A percentile compares a stretch with the other conserved stretches of the same genome.
Conservation (phyloP, 768 basidiomycete species). For the Termitomyces sp. region DNA sequence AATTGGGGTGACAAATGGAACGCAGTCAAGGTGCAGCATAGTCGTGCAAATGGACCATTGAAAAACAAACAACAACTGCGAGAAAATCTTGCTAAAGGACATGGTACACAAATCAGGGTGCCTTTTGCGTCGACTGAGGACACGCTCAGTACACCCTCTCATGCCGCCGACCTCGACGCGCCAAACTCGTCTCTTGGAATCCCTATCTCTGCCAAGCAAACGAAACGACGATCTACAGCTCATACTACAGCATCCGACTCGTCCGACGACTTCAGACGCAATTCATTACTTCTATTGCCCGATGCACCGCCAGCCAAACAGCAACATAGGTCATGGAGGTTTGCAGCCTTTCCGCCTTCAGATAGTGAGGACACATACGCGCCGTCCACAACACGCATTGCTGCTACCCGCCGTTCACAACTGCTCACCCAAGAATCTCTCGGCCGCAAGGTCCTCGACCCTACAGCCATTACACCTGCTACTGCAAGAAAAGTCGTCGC, state of each 20-base stretch:
- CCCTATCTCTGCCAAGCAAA: not conserved
- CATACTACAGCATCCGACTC: slow-evolving; percentile 2
- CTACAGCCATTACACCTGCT: slow-evolving; percentile 9
- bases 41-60: slow-evolving; percentile 18
- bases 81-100: slow-evolving; percentile 2
- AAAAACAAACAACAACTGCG: not conserved
- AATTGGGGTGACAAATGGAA: slow-evolving; percentile 85
- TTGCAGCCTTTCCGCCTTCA: slow-evolving; percentile 14
- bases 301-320: not conserved
- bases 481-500: slow-evolving; percentile 24
- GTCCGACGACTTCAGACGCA: slow-evolving; percentile 2
- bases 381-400: slow-evolving; percentile 36
- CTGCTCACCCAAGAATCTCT: slow-evolving; percentile 8
- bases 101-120: not conserved
- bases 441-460: slow-evolving; percentile 15
- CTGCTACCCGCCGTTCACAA: slow-evolving; percentile 26
- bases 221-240: not conserved
- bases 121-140: slow-evolving; percentile 6
- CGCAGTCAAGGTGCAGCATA: slow-evolving; percentile 54
- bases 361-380: slow-evolving; percentile 24
- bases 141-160: slow-evolving; percentile 12
- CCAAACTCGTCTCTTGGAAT: not conserved
- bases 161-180: slow-evolving; percentile 3
- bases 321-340: not conserved
- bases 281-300: slow-evolving; percentile 6